phyloP scores from a whole-genome alignment of 352 stramenopile genomes.

The Pythium brachiatum region DNA sequence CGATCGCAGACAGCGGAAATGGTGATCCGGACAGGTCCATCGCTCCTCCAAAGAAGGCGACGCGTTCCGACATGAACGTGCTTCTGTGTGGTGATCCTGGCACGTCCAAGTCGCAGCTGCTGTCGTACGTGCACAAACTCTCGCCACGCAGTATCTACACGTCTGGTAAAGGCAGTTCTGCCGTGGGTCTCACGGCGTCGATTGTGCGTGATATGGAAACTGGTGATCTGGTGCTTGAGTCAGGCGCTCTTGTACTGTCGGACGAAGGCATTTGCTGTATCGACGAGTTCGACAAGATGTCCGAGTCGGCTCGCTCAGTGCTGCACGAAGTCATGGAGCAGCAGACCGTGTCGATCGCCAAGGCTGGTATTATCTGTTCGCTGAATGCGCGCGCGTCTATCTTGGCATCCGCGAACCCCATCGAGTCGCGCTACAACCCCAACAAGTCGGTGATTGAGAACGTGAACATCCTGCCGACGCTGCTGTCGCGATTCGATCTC shows the following conservation, averaged over 20 bases:
- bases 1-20: conserved; percentile 35
- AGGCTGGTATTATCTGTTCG: conserved; percentile 99
- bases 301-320: conserved; percentile 95
- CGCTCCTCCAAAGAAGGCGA: conserved; percentile 42
- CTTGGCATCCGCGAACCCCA: conserved; percentile 97
- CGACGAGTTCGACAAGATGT: conserved; percentile 99
- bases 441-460: conserved; percentile 98
- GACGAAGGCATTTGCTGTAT: conserved; percentile 99
- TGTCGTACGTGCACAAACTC: conserved; percentile 97
- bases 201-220: conserved; percentile 97
- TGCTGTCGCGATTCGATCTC: conserved; percentile 98
- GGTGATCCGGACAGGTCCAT: neutral
- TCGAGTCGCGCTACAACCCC: conserved; percentile 98
- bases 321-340: conserved; percentile 99
- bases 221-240: conserved; percentile 97
- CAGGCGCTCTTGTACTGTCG: conserved; percentile 97
- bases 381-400: conserved; percentile 98
- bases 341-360: conserved; percentile 98
- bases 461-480: conserved; percentile 96
- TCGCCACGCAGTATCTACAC: conserved; percentile 98
- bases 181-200: conserved; percentile 98
- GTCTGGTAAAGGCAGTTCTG: conserved; percentile 97
- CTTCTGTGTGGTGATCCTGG: conserved; percentile 97
- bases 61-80: conserved; percentile 98
- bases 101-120: conserved; percentile 97